These are phyloP conservation scores for Chaetomium tenue DNA, from an alignment of 495 filamentous ascomycete species.

Conservation along the genomic window DNA sequence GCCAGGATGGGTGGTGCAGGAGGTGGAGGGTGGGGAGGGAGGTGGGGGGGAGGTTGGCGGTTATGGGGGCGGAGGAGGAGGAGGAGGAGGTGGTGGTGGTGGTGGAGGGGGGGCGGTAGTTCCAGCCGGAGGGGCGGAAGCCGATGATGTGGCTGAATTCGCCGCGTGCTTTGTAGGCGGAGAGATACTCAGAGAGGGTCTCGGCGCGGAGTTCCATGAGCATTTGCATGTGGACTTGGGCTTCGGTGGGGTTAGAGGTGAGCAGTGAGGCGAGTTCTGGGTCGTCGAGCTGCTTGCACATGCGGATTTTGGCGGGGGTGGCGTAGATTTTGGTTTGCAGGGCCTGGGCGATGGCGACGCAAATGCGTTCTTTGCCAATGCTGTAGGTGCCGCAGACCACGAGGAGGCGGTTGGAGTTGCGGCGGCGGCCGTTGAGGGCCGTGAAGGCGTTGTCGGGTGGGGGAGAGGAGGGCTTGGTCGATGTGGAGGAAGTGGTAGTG, in stretches of 20 bases:
- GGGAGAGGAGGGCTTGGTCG: background rate
- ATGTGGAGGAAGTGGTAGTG: slow-evolving; percentile 16
- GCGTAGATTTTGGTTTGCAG: slow-evolving; percentile 90
- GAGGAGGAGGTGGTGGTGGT: background rate
- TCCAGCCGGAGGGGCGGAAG: slow-evolving; percentile 90
- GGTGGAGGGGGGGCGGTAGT: slow-evolving; percentile 61
- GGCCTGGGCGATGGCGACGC: slow-evolving; percentile 83
- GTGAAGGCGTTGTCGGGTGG: slow-evolving; percentile 29
- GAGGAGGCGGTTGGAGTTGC: slow-evolving; percentile 58
- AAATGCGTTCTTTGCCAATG: slow-evolving; percentile 97
- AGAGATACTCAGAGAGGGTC: slow-evolving; percentile 84
- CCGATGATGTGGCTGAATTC: slow-evolving; percentile 80
- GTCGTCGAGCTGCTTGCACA: slow-evolving; percentile 85
- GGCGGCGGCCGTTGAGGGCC: slow-evolving; percentile 23
- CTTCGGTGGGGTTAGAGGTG: slow-evolving; percentile 75
- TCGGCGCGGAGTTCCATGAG: slow-evolving; percentile 87
- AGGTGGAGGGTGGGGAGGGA: slow-evolving; percentile 53
- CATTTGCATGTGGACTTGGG: slow-evolving; percentile 97
- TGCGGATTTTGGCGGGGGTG: slow-evolving; percentile 70
- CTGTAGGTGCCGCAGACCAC: slow-evolving; percentile 95
- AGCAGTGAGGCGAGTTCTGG: slow-evolving; percentile 71
- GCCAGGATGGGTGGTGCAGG: slow-evolving; percentile 72
- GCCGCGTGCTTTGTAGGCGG: slow-evolving; percentile 62
- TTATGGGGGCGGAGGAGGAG: background rate
- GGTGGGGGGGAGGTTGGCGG: slow-evolving; percentile 38